phyloP scores from a whole-genome alignment of 2,329 filamentous ascomycete genomes.

The Apiospora malaysiana region DNA sequence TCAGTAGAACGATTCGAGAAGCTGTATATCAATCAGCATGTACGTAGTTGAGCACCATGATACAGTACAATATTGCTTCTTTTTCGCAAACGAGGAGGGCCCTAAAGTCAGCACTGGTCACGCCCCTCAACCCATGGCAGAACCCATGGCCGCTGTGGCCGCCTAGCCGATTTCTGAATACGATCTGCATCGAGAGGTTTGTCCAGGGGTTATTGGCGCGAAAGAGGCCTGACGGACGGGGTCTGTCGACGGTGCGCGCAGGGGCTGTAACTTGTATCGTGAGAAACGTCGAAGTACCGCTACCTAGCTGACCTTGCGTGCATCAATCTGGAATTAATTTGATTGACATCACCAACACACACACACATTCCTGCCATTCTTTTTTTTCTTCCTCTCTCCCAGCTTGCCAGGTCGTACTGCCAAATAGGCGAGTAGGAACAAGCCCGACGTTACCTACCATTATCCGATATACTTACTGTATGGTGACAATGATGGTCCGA shows the following conservation, averaged over 20 bases:
- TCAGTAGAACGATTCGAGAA: neutral
- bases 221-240: neutral
- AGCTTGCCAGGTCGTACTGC: neutral
- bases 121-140: conserved; percentile 2
- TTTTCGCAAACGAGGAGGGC: neutral
- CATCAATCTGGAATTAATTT: neutral
- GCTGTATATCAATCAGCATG: no score
- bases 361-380: neutral
- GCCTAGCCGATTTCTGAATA: conserved; percentile 20
- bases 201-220: neutral
- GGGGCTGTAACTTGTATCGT: neutral
- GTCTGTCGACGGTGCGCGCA: neutral
- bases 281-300: neutral
- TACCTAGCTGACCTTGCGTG: neutral
- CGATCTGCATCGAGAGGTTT: conserved; percentile 17
- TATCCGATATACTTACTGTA: neutral
- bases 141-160: neutral
- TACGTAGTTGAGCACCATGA: neutral
- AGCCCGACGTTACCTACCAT: neutral
- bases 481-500: neutral
- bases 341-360: conserved; percentile 1
- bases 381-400: no score
- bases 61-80: neutral
- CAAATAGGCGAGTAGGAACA: neutral
- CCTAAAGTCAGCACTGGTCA: neutral